Conservation (phyloP, 2,329 filamentous ascomycete species). For the Knufia fluminis region DNA sequence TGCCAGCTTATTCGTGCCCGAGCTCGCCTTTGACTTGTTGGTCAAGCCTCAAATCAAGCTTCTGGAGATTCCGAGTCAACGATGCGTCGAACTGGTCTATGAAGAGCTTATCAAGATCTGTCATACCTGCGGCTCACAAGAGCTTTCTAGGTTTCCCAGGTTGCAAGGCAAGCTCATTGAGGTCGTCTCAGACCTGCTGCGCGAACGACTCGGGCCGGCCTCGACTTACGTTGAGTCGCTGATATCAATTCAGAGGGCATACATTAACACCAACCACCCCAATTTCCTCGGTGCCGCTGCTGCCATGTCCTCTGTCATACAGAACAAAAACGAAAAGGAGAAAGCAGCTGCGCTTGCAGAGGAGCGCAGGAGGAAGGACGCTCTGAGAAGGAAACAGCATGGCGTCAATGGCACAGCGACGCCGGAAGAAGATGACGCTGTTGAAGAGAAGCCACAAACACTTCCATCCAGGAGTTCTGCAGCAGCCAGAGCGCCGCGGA, state of each 20-base stretch:
- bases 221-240: conserved; percentile 90
- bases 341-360: conserved; percentile 70
- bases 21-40: conserved; percentile 92
- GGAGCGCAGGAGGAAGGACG: conserved; percentile 77
- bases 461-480: conserved; percentile 53
- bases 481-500: conserved; percentile 53
- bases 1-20: conserved; percentile 91
- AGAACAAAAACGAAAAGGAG: conserved; percentile 88
- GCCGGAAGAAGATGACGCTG: conserved; percentile 56
- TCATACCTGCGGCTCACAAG: conserved; percentile 93
- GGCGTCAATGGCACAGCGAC: conserved; percentile 65
- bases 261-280: conserved; percentile 98
- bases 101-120: conserved; percentile 99
- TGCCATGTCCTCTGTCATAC: conserved; percentile 95
- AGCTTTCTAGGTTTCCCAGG: conserved; percentile 82
- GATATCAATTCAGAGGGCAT: conserved; percentile 93
- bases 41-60: conserved; percentile 99
- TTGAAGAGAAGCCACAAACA: conserved; percentile 45
- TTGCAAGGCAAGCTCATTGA: conserved; percentile 96
- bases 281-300: conserved; percentile 96
- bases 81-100: conserved; percentile 95
- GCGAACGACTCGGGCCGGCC: conserved; percentile 81
- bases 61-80: conserved; percentile 84
- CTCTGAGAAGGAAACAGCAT: conserved; percentile 71
- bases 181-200: conserved; percentile 88